These are phyloP conservation scores for Kernera saxatilis DNA, from an alignment of 345 rosid species.

Conservation along the genomic window DNA sequence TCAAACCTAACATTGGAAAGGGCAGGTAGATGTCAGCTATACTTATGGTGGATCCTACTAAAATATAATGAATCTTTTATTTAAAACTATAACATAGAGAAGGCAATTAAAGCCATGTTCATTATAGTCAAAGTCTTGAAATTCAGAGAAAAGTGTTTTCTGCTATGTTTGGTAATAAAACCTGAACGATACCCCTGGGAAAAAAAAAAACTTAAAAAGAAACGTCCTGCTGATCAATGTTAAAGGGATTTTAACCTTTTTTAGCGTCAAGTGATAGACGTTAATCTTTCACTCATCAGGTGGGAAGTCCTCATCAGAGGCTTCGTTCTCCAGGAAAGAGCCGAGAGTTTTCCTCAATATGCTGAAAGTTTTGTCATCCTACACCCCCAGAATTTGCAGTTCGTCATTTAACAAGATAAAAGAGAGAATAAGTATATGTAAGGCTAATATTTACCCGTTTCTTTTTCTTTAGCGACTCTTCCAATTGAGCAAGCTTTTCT, in stretches of 20 bases:
- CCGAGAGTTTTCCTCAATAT: slow-evolving; percentile 70
- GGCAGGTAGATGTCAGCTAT: background rate
- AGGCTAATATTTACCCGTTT: slow-evolving; percentile 40
- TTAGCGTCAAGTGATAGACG: background rate
- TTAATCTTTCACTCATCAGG: slow-evolving; percentile 45
- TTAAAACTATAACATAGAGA: background rate
- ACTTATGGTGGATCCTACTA: background rate
- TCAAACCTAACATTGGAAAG: background rate
- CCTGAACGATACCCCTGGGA: background rate
- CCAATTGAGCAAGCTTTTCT: slow-evolving; percentile 56
- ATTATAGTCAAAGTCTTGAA: background rate
- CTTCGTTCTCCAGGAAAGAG: slow-evolving; percentile 52
- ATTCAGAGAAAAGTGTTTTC: background rate
- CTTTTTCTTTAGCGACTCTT: slow-evolving; percentile 62
- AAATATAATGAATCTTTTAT: background rate
- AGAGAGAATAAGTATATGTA: background rate
- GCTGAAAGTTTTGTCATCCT: slow-evolving; percentile 77
- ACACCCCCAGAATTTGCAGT: background rate
- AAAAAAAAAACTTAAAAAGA: background rate
- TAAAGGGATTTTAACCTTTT: background rate
- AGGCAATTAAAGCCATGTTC: background rate
- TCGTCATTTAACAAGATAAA: background rate
- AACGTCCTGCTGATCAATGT: background rate
- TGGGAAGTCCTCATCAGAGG: slow-evolving; percentile 66
- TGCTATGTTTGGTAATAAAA: background rate